Evolutionary conservation across 2,329 filamentous ascomycete genomes (phyloP), one percentile per base, ranked within the genome.

Genomic region (Clarireedia monteithiana): DNA sequence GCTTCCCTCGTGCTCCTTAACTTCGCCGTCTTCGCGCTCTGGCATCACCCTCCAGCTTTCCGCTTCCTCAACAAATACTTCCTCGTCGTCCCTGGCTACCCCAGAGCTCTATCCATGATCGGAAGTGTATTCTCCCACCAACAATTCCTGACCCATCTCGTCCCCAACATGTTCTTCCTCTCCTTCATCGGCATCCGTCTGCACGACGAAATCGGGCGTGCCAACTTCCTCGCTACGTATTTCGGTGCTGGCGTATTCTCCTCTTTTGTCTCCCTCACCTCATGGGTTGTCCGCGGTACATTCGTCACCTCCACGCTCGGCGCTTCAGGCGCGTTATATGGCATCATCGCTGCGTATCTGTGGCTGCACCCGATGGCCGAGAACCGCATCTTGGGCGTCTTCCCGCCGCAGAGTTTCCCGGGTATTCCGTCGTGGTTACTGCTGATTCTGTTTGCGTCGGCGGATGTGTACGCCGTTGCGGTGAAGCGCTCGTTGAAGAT

Each of bases 91-190:
- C 77, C 85, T 6, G 85, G 82, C 6, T 83, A 83, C 51, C 86
- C 88, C 7, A 78, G 78, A 59, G 78, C 86, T 4, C 57, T 82
- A 20, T 78, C 80, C 60, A 69, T 88, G 59, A 65, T 92, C 27
- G 81, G 82, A 36, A 81, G 82, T 62, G 73, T 81, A 50, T 88
- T 91, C 72, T 87, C 84, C 20, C 89, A 94, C 72, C 80, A 86
- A 53, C 72, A 70, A 3, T 61, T 83, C 12, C 4, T 12, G 17
- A 65, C 70, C 48, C 89, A 94, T 69, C 68, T 88, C 39, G 58
- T 75, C 24, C 67, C 76, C 44, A 92, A 92, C 71, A 83, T 88
- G 79, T 63, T 77, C 7, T 73, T 79, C 42, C 73, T 92, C 4
- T 85, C 77, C 74, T 73, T 88, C 64, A 75, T 90, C 17, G 89